Base-by-base conservation (phyloP, 345 rosid species). In the Murraya koenigii region DNA sequence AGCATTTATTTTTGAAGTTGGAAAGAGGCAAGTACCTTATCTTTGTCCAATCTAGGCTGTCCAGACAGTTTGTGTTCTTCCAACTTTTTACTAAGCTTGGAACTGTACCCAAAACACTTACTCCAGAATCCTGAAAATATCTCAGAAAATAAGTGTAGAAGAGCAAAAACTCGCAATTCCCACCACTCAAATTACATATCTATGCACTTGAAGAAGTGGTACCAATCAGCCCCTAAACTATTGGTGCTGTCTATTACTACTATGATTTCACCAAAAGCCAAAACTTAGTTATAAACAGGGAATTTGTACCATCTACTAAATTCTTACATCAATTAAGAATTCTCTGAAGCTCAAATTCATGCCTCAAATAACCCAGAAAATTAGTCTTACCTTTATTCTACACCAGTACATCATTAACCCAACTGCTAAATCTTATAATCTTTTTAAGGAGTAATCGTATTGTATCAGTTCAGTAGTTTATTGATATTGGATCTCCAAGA, bases 41-140 rank as follows among this genome's bases (percentile, higher is more conserved):
- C 78, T 86, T 89, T 44, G 89, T 86, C 97, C 98, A 95, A 49
- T 90, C 80, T 20, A 91, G 84, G 70, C 94, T 92, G 75, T 88
- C 89, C 94, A 90, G 82, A 73, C 93, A 88, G 76, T 84, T 82
- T 28, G 84, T 81, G 66, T 88, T 90, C 85, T 84, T 93, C 98
- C 98, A 95, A 52, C 91, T 69, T 83, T 93, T 95, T 71, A 95
- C 98, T 61, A 92, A 80, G 84, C 97, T 95, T 11, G 97, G 98
- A 84, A 93, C 94, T 5, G 97, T 90, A 72, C 99, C 98, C 83
- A 95, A 84, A 84, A 85, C 17, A 23, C 92, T 91, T 78, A 93
- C 98, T 77, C 94, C 93, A 7, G 96, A 93, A 84, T 90, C 98
- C 99, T 93, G 84, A 82, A 81, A 47, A 66, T 17, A 15, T 15